Evolutionary conservation across 1,284 basidiomycete species (phyloP).

Genomic region (Wolfiporia cocos): DNA sequence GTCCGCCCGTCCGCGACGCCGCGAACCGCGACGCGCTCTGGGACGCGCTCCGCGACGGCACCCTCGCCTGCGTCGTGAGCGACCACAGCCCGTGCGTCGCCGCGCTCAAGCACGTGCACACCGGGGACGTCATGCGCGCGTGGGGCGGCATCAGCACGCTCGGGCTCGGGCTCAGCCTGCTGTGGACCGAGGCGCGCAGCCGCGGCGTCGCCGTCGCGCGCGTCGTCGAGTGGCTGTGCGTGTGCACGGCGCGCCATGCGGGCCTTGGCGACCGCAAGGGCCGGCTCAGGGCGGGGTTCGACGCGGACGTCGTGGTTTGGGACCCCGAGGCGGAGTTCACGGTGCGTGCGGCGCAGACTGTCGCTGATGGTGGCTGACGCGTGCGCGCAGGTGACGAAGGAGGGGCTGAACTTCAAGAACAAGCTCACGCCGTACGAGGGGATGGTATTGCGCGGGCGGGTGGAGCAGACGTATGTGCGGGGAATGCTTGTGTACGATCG

Average conservation of each 20-base stretch:
- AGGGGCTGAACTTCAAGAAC: constrained; percentile 82
- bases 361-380: neutral
- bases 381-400: constrained; percentile 57
- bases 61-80: constrained; percentile 87
- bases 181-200: constrained; percentile 77
- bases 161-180: constrained; percentile 78
- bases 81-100: constrained; percentile 90
- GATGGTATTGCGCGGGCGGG: constrained; percentile 58
- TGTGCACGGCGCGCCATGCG: constrained; percentile 71
- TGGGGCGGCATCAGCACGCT: constrained; percentile 93
- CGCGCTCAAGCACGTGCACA: constrained; percentile 75
- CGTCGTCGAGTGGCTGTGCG: constrained; percentile 72
- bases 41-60: constrained; percentile 74
- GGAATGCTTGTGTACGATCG: constrained; percentile 63
- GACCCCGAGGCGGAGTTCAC: constrained; percentile 62
- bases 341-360: constrained; percentile 33
- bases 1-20: constrained; percentile 82
- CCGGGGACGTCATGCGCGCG: constrained; percentile 78
- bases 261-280: constrained; percentile 71
- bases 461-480: constrained; percentile 73
- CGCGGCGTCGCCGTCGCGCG: constrained; percentile 53
- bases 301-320: constrained; percentile 86
- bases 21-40: constrained; percentile 72
- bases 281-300: constrained; percentile 60
- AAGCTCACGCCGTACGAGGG: constrained; percentile 88